Conservation (phyloP, 2,329 filamentous ascomycete genomes). For the Samsoniella hepiali region DNA sequence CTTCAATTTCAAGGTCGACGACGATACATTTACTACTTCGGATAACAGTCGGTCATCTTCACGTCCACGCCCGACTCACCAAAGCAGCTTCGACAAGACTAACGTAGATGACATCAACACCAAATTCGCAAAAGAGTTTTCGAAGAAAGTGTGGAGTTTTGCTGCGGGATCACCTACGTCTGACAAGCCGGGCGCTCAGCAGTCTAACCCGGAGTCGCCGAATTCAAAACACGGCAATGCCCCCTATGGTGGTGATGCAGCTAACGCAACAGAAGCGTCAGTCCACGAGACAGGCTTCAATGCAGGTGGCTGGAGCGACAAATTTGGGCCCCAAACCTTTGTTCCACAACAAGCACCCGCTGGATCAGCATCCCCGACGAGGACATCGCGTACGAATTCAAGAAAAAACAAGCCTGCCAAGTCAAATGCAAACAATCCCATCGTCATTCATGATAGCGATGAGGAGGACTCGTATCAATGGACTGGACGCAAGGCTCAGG, state of each 20-base stretch:
- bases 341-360: constrained; percentile 41
- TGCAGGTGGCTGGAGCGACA: constrained; percentile 51
- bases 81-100: constrained; percentile 43
- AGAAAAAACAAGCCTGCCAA: constrained; percentile 61
- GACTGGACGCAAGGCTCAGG: constrained; percentile 34
- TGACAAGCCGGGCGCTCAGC: constrained; percentile 30
- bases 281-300: constrained; percentile 40
- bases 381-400: constrained; percentile 43
- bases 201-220: constrained; percentile 11
- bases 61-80: constrained; percentile 32
- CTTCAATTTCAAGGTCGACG: constrained; percentile 48
- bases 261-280: neutral
- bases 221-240: neutral
- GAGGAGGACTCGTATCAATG: constrained; percentile 39
- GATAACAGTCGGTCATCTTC: constrained; percentile 7
- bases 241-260: neutral
- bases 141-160: constrained; percentile 47
- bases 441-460: constrained; percentile 46
- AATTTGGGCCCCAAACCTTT: constrained; percentile 55
- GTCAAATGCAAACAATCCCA: constrained; percentile 43
- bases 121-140: constrained; percentile 52
- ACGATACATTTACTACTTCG: constrained; percentile 36
- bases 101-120: constrained; percentile 62
- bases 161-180: constrained; percentile 43
- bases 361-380: constrained; percentile 43